Evolutionary conservation across 495 filamentous ascomycete genomes (phyloP).

Genomic region (Talaromyces proteolyticus): DNA sequence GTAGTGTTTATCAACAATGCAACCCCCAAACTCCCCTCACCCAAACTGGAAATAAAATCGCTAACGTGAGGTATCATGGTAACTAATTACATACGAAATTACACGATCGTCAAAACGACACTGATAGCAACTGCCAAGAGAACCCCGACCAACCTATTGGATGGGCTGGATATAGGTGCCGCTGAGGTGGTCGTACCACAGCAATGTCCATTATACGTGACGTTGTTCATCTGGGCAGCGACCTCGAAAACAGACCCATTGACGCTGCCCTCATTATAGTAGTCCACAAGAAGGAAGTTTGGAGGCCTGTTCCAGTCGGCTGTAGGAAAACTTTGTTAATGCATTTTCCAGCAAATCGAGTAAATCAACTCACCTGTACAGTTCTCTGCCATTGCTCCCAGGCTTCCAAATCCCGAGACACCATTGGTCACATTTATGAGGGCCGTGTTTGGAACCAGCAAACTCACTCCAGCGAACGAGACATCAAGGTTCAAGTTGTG

Average conservation of each 20-base stretch:
- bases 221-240: conserved; percentile 78
- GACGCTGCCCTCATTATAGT: conserved; percentile 66
- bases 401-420: conserved; percentile 54
- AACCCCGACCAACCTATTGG: not conserved
- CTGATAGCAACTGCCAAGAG: not conserved
- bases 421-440: conserved; percentile 65
- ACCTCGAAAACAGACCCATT: conserved; percentile 89
- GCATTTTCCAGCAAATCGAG: not conserved
- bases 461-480: conserved; percentile 45
- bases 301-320: conserved; percentile 64
- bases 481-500: conserved; percentile 84
- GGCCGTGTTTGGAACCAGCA: conserved; percentile 73
- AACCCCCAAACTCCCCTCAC: not conserved
- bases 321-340: conserved; percentile 11
- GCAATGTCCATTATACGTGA: conserved; percentile 70
- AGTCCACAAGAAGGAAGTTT: conserved; percentile 86
- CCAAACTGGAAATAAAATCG: not conserved
- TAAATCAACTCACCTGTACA: conserved; percentile 55
- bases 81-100: not conserved
- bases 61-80: not conserved
- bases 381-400: conserved; percentile 61
- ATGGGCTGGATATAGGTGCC: conserved; percentile 9
- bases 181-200: conserved; percentile 49
- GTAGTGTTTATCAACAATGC: not conserved
- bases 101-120: not conserved